A percentile compares a stretch with the other conserved stretches of the same genome.
Evolutionary conservation across 805 yeast species (phyloP).

Genomic region (Kuraishia capsulata): DNA sequence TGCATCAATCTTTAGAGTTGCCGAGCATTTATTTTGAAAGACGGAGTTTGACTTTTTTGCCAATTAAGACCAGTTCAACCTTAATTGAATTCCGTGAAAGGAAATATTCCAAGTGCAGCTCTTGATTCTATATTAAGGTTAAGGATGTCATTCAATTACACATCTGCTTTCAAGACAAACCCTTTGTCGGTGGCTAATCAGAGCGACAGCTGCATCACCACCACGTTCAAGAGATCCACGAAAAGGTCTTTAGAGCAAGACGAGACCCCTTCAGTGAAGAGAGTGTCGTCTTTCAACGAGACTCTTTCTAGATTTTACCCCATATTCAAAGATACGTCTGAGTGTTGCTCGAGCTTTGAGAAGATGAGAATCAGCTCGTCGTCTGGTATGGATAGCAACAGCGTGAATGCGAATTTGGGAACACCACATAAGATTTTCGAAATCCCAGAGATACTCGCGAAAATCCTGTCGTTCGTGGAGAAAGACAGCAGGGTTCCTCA

Average conservation of each 20-base stretch:
- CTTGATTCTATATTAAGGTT: too few relatives aligned
- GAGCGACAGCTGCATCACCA: background rate
- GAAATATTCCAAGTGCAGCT: too few relatives aligned
- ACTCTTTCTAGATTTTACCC: background rate
- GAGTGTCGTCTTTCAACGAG: background rate
- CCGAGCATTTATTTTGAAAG: too few relatives aligned
- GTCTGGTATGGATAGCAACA: background rate
- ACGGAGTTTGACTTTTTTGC: too few relatives aligned
- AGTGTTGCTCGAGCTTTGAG: background rate
- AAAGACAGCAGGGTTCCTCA: constrained; percentile 42
- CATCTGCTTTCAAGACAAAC: background rate
- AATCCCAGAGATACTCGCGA: constrained; percentile 67
- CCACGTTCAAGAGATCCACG: too few relatives aligned
- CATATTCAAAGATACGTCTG: background rate
- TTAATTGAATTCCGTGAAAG: too few relatives aligned
- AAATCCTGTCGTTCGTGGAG: constrained; percentile 56
- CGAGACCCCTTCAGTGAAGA: background rate
- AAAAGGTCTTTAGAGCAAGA: background rate
- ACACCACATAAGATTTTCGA: constrained; percentile 30
- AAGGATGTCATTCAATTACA: too few relatives aligned
- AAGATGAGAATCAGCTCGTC: background rate
- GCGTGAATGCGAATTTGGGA: too few relatives aligned
- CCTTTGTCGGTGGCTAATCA: background rate
- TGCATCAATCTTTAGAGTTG: too few relatives aligned
- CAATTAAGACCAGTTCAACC: too few relatives aligned